Conservation (phyloP, 1,284 basidiomycete genomes). For the Caloboletus firmus region DNA sequence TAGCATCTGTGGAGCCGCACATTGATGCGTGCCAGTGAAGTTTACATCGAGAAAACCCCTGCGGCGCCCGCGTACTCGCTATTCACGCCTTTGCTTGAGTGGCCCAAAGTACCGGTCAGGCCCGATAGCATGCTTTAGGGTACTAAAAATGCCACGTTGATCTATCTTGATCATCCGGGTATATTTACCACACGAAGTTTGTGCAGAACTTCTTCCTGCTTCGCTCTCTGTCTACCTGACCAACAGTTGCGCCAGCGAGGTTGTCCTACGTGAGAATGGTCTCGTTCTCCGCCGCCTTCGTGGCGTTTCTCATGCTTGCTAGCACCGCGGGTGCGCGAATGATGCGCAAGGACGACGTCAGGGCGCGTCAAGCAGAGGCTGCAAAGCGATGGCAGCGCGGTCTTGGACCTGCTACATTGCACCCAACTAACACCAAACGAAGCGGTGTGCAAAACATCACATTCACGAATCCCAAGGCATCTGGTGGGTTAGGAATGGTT, state of each 20-base stretch:
- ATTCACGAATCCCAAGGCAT: constrained; percentile 66
- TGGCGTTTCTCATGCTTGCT: constrained; percentile 8
- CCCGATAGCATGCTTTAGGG: too few species aligned
- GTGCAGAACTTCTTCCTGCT: not conserved
- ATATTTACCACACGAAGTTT: constrained; percentile 4
- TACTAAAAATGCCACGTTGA: not conserved
- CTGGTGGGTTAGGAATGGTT: constrained; percentile 41
- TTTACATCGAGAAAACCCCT: too few species aligned
- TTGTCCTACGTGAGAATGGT: constrained; percentile 11
- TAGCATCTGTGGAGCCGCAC: too few species aligned
- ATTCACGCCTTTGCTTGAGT: too few species aligned
- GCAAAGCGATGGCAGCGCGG: constrained; percentile 40
- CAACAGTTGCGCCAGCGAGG: not conserved
- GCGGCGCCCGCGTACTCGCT: too few species aligned
- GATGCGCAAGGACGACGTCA: constrained; percentile 19
- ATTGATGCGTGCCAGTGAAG: too few species aligned
- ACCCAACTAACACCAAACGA: constrained; percentile 8
- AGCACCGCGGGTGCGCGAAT: constrained; percentile 16
- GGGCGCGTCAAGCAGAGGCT: constrained; percentile 31
- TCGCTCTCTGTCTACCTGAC: not conserved
- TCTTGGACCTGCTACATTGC: constrained; percentile 16
- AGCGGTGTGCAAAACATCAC: constrained; percentile 60
- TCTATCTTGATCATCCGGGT: too few species aligned
- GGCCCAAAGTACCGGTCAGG: too few species aligned
- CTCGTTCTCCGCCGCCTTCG: constrained; percentile 1